These are phyloP conservation scores for Penicillium chermesinum DNA, from an alignment of 495 filamentous ascomycete species.

Conservation along the genomic window DNA sequence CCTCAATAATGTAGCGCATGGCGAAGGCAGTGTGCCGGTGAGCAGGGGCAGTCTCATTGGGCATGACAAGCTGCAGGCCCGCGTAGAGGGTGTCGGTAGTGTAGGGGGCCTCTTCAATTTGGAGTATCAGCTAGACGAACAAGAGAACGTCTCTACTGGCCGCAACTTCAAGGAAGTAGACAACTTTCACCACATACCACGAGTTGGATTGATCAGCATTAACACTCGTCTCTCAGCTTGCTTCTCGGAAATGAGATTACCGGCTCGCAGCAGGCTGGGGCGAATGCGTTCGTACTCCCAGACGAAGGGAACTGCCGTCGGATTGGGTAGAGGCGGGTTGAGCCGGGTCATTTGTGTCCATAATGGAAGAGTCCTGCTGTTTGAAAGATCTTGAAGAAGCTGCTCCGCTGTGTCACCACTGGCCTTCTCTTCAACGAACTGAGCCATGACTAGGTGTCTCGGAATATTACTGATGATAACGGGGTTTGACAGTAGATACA, in stretches of 20 bases:
- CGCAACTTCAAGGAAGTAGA: too few species aligned
- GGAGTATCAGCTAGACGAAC: too few species aligned
- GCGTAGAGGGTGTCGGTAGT: slow-evolving; percentile 51
- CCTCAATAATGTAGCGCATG: slow-evolving; percentile 50
- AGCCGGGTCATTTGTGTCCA: slow-evolving; percentile 43
- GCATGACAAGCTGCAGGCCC: slow-evolving; percentile 46
- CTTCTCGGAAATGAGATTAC: slow-evolving; percentile 35
- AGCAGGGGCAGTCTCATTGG: slow-evolving; percentile 43
- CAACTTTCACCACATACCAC: slow-evolving; percentile 29
- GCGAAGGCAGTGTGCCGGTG: slow-evolving; percentile 48
- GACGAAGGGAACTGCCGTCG: slow-evolving; percentile 29
- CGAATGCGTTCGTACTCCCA: slow-evolving; percentile 40
- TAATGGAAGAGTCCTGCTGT: slow-evolving; percentile 28
- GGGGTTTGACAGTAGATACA: too few species aligned
- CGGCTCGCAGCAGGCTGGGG: slow-evolving; percentile 36
- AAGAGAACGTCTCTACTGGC: neutral
- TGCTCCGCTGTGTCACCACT: slow-evolving; percentile 17
- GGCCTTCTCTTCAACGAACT: neutral
- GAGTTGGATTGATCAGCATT: slow-evolving; percentile 44
- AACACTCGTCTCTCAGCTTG: slow-evolving; percentile 44
- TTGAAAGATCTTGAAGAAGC: slow-evolving; percentile 19
- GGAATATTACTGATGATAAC: too few species aligned
- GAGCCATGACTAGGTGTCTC: neutral
- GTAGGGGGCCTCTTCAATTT: slow-evolving; percentile 42
- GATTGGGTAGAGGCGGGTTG: slow-evolving; percentile 42